These are phyloP conservation scores for Solanum okadae DNA, from an alignment of 257 asterid species.

Conservation along the genomic window DNA sequence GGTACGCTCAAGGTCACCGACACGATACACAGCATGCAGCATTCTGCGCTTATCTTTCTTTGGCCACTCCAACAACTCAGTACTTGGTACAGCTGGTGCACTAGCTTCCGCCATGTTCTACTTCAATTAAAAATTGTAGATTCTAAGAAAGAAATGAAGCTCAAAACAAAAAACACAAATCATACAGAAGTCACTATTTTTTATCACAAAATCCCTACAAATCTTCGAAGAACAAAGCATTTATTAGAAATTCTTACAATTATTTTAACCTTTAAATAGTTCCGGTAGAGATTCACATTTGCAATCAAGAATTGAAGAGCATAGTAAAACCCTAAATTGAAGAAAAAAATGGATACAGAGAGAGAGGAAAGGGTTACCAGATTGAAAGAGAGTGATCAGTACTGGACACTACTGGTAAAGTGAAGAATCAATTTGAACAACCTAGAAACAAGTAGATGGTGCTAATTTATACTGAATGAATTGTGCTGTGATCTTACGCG, in stretches of 20 bases:
- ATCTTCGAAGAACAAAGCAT: not conserved
- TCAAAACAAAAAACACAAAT: not conserved
- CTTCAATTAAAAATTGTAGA: not conserved
- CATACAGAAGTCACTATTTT: not conserved
- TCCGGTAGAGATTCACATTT: not conserved
- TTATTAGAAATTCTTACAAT: not conserved
- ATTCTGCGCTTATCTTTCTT: conserved; percentile 80
- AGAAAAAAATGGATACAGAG: not conserved
- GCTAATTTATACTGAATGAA: not conserved
- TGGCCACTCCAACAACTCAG: conserved; percentile 83
- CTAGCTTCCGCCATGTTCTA: conserved; percentile 59
- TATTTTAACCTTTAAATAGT: not conserved
- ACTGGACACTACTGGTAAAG: not conserved
- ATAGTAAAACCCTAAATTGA: not conserved
- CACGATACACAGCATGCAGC: conserved; percentile 90
- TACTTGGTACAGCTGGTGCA: conserved; percentile 39
- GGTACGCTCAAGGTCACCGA: conserved; percentile 94
- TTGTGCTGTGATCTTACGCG: not conserved
- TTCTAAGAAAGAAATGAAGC: not conserved
- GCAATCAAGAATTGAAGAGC: not conserved
- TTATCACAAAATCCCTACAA: not conserved
- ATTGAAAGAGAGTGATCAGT: not conserved
- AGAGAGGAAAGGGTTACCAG: not conserved
- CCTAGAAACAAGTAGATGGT: not conserved
- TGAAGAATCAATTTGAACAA: not conserved